A percentile compares a stretch with the other conserved stretches of the same genome.
phyloP scores from a whole-genome alignment of 805 yeast genomes.

The Ogataea paradorogensis region DNA sequence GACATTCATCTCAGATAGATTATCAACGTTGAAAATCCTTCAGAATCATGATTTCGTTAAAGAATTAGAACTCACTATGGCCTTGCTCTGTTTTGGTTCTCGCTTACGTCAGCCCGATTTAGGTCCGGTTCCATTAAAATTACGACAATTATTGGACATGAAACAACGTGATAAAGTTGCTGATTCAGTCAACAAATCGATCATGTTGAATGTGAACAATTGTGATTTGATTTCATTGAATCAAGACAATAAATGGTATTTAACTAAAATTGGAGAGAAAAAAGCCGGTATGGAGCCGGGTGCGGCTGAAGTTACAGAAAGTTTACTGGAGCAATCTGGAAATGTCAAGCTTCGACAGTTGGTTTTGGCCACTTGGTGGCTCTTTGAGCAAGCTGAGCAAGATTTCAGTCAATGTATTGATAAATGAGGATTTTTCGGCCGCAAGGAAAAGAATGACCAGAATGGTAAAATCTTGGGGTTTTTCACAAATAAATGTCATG shows the following conservation, averaged over 20 bases:
- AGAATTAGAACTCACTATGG: slow-evolving; percentile 82
- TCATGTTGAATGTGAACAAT: slow-evolving; percentile 40
- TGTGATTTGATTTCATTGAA: slow-evolving; percentile 15
- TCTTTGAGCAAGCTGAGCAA: slow-evolving; percentile 13
- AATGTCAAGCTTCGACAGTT: slow-evolving; percentile 24
- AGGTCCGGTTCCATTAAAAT: slow-evolving; percentile 49
- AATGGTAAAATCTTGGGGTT: slow-evolving; percentile 12
- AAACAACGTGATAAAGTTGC: slow-evolving; percentile 65
- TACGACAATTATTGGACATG: slow-evolving; percentile 55
- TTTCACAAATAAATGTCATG: not conserved
- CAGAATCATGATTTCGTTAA: slow-evolving; percentile 54
- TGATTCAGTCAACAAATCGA: slow-evolving; percentile 64
- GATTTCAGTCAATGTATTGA: slow-evolving; percentile 4
- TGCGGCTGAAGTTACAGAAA: slow-evolving; percentile 10
- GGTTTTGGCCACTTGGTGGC: slow-evolving; percentile 30
- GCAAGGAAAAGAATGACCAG: slow-evolving; percentile 8
- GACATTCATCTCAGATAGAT: slow-evolving; percentile 56
- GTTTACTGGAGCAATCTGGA: slow-evolving; percentile 17
- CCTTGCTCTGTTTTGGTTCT: slow-evolving; percentile 57
- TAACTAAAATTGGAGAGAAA: slow-evolving; percentile 11
- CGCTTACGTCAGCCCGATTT: slow-evolving; percentile 17
- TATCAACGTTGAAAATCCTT: slow-evolving; percentile 30
- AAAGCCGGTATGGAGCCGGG: slow-evolving; percentile 3
- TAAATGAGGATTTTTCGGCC: slow-evolving; percentile 2
- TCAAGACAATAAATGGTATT: slow-evolving; percentile 15